A percentile compares a stretch with the other conserved stretches of the same genome.
phyloP scores from a whole-genome alignment of 768 basidiomycete species.

The Aureoboletus auriporus region DNA sequence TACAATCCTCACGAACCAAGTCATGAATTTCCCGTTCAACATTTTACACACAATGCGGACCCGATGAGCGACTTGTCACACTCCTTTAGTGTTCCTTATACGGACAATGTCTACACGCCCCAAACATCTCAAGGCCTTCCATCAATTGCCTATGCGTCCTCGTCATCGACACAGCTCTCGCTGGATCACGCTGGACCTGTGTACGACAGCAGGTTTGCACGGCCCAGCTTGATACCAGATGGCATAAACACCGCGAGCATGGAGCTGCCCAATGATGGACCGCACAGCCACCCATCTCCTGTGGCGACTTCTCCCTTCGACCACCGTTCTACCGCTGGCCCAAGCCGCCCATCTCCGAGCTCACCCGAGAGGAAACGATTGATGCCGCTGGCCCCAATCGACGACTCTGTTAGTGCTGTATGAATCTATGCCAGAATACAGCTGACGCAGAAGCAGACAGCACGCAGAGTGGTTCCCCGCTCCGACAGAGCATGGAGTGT shows the following conservation, averaged over 20 bases:
- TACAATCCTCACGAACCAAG: neutral
- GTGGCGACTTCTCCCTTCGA: constrained; percentile 11
- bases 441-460: constrained; percentile 18
- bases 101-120: neutral
- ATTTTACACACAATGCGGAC: neutral
- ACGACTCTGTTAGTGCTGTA: constrained; percentile 15
- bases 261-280: neutral
- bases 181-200: neutral
- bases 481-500: constrained; percentile 5
- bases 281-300: constrained; percentile 20
- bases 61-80: neutral
- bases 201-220: neutral
- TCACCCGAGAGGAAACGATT: constrained; percentile 21
- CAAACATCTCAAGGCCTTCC: constrained; percentile 1
- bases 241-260: constrained; percentile 8
- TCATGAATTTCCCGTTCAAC: neutral
- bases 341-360: constrained; percentile 9
- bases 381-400: constrained; percentile 4
- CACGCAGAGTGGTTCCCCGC: constrained; percentile 19
- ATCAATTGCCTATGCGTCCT: neutral
- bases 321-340: constrained; percentile 4
- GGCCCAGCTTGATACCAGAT: neutral
- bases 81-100: neutral
- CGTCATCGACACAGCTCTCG: neutral
- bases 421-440: constrained; percentile 1